Evolutionary conservation across 2,329 filamentous ascomycete species (phyloP), one percentile per base, ranked within the genome.

Genomic region (Annulohypoxylon truncatum): DNA sequence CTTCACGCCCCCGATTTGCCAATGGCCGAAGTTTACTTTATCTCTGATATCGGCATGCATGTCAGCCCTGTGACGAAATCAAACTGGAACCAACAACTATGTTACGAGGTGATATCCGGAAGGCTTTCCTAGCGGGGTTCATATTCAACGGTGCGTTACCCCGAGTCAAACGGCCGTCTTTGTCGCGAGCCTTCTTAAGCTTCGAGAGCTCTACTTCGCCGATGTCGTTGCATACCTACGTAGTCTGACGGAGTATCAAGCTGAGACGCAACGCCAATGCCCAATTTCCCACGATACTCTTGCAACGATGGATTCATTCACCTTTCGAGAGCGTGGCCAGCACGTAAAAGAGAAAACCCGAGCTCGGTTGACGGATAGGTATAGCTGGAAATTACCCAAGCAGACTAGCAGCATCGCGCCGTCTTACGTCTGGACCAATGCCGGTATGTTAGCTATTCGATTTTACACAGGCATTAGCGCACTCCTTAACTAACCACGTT

Each of bases 321-420:
- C 58, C 3, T 54, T 72, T 15, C 67, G 66, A 47, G 52, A 66
- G 48, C 64, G 60, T 13, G 60, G 68, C 44, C 57, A 50, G 13
- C 68, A 61, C 13, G 44, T 66, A 46, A 63, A 62, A 51, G 71
- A 73, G 24, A 74, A 74, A 66, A 53, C 61, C 10, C 64, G 58
- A 18, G 29, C 60, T 40, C 60, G 73, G 20, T 20, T 76, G n/a
- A 73, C 71, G 2, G 61, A 73, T 52, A 68, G 72, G 28, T 61
- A 57, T 46, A 76, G 72, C 54, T 78, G 76, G 76, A 70, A 72
- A 65, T 64, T 78, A 2, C 75, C 76, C 12, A 77, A 76, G 61
- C 74, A 75, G 63, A 50, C 65, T 2, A 74, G 75, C 69, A 75
- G 73, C 5, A 73, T 77, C 47, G 76, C 76, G 12, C 76, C 76